phyloP scores from a whole-genome alignment of 768 basidiomycete species.

The Auricularia sp. region DNA sequence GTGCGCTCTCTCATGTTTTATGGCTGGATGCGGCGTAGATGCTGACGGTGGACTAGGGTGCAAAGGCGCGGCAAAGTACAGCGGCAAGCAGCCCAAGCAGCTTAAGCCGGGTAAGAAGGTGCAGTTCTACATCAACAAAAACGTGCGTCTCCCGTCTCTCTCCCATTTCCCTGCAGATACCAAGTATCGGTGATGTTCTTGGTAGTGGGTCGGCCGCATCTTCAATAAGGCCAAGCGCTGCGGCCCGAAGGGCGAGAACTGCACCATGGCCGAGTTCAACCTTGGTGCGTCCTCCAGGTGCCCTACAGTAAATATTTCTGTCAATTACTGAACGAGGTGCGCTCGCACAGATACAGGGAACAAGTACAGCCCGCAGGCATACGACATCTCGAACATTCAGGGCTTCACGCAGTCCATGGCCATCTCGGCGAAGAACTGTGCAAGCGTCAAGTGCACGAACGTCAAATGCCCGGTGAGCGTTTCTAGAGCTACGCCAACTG shows the following conservation, averaged over 20 bases:
- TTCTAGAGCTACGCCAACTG: background rate
- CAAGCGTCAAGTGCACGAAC: conserved; percentile 29
- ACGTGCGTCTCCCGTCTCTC: background rate
- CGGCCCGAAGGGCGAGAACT: conserved; percentile 28
- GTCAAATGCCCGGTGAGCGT: background rate
- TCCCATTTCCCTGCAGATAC: conserved; percentile 10
- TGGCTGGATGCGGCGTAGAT: background rate
- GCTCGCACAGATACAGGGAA: conserved; percentile 10
- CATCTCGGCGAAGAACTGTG: conserved; percentile 28
- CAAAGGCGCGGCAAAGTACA: conserved; percentile 19
- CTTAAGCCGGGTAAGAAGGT: conserved; percentile 15
- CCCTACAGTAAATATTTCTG: background rate
- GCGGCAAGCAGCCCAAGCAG: conserved; percentile 25
- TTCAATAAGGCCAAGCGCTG: conserved; percentile 30
- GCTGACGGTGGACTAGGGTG: background rate
- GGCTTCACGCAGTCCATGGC: conserved; percentile 32
- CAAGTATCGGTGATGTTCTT: conserved; percentile 6
- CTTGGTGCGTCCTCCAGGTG: conserved; percentile 9
- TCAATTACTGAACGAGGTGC: background rate
- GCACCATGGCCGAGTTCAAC: conserved; percentile 32
- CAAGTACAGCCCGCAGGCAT: conserved; percentile 21
- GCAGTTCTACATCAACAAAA: background rate
- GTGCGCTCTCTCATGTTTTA: background rate
- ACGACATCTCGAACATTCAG: conserved; percentile 36
- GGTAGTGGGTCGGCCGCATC: conserved; percentile 35